Conservation (phyloP, 2,329 filamentous ascomycete species). For the Tolypocladium tundrense region DNA sequence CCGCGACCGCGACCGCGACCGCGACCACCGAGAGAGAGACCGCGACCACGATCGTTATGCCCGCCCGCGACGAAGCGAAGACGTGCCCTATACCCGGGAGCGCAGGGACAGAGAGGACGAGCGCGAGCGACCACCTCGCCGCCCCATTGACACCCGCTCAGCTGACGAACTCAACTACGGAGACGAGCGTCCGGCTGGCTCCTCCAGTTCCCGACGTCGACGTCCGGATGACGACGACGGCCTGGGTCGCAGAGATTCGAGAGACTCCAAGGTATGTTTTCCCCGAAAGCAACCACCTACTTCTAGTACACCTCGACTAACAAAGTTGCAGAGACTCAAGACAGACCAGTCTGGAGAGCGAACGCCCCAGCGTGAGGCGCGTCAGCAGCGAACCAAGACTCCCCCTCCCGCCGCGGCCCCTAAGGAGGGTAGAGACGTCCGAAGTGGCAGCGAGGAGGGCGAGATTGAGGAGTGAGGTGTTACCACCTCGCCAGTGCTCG, state of each 20-base stretch:
- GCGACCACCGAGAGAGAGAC: slow-evolving; percentile 31
- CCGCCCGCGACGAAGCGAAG: slow-evolving; percentile 16
- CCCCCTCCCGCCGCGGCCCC: slow-evolving; percentile 34
- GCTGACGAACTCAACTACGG: slow-evolving; percentile 89
- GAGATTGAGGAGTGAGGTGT: slow-evolving; percentile 68
- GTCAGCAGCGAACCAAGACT: slow-evolving; percentile 39
- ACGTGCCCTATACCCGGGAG: slow-evolving; percentile 48
- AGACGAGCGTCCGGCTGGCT: slow-evolving; percentile 54
- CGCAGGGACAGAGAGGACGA: slow-evolving; percentile 82
- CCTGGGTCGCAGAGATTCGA: slow-evolving; percentile 51
- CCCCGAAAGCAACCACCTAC: background rate
- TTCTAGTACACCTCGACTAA: slow-evolving; percentile 13
- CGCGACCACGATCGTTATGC: slow-evolving; percentile 15
- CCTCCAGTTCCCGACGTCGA: slow-evolving; percentile 59
- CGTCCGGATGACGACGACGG: slow-evolving; percentile 71
- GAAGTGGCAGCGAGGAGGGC: slow-evolving; percentile 83
- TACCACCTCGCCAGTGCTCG: background rate
- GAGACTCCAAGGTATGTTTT: slow-evolving; percentile 54
- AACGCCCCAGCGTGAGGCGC: slow-evolving; percentile 46
- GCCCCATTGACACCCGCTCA: slow-evolving; percentile 63
- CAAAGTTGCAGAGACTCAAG: slow-evolving; percentile 39
- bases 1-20: slow-evolving; percentile 32
- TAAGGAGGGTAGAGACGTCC: slow-evolving; percentile 35
- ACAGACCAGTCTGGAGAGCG: slow-evolving; percentile 51
- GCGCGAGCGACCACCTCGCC: slow-evolving; percentile 77